Evolutionary conservation across 495 filamentous ascomycete genomes (phyloP), one percentile per base, ranked within the genome.

Genomic region (Aspergillus egyptiacus): DNA sequence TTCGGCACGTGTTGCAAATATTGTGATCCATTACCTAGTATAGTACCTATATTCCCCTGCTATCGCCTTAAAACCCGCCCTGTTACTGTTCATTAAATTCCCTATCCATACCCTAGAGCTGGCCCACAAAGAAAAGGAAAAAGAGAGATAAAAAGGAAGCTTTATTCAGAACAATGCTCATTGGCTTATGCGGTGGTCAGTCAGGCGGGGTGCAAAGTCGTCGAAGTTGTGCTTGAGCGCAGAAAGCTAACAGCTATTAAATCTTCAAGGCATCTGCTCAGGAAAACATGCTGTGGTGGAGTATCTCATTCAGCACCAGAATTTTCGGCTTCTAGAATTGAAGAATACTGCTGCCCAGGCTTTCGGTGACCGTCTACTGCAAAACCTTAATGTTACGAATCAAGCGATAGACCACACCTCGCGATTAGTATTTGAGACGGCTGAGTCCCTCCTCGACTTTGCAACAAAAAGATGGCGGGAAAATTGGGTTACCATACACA

Each of bases 121-220:
- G n/a, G n/a, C n/a, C n/a, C n/a, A n/a, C n/a, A n/a, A n/a, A n/a
- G n/a, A n/a, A n/a, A n/a, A n/a, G n/a, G n/a, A n/a, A n/a, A n/a
- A n/a, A n/a, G n/a, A n/a, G n/a, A n/a, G n/a, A n/a, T n/a, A n/a
- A n/a, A n/a, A n/a, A n/a, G n/a, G n/a, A n/a, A n/a, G n/a, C n/a
- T n/a, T n/a, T n/a, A 31, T 14, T 13, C 2, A 15, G 5, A 47
- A 74, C 57, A 50, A 97, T 96, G 91, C 79, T 98, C 18, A 88
- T 98, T 51, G 91, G 93, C 34, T 72, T 98, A 48, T 96, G 89
- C 65, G 91, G 93, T 66, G 83, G 90, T 89, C 76, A 67, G 71
- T 60, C 44, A 49, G 43, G 38, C 45, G 34, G 50, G 51, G 25
- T n/a, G 35, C 20, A 43, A 27, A 25, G 45, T 46, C 34, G 27